Conservation (phyloP, 78 protist species). For the Pigoraptor vietnamica region DNA sequence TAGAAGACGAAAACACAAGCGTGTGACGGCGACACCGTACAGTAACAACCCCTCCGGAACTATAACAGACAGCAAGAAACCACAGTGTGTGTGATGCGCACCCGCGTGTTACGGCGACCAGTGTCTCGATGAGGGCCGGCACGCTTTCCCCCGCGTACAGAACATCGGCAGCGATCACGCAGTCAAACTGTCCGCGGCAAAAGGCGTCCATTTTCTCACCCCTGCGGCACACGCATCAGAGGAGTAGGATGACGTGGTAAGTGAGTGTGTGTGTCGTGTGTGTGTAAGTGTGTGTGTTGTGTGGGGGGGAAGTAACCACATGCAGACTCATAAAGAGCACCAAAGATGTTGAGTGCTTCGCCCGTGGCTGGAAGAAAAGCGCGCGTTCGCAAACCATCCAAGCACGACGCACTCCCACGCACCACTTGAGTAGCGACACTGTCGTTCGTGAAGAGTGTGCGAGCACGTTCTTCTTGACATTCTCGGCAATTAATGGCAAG, state of each 20-base stretch:
- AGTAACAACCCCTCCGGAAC: too few species aligned
- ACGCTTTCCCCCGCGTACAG: neutral
- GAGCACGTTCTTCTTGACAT: neutral
- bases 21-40: too few species aligned
- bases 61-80: too few species aligned
- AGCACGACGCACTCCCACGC: too few species aligned
- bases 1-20: too few species aligned
- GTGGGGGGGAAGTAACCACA: too few species aligned
- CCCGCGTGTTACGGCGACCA: neutral
- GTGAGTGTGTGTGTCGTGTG: neutral
- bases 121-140: neutral
- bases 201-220: neutral
- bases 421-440: neutral
- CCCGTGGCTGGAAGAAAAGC: too few species aligned
- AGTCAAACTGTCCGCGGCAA: neutral
- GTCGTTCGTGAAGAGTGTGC: neutral
- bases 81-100: too few species aligned
- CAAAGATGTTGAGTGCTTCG: too few species aligned
- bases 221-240: neutral
- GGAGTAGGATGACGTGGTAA: too few species aligned
- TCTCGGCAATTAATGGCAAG: neutral
- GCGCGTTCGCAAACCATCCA: too few species aligned
- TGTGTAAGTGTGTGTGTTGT: neutral
- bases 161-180: neutral
- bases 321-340: too few species aligned